Evolutionary conservation across 2,329 filamentous ascomycete species (phyloP), one percentile per base, ranked within the genome.

Genomic region (Epichloe bromicola): DNA sequence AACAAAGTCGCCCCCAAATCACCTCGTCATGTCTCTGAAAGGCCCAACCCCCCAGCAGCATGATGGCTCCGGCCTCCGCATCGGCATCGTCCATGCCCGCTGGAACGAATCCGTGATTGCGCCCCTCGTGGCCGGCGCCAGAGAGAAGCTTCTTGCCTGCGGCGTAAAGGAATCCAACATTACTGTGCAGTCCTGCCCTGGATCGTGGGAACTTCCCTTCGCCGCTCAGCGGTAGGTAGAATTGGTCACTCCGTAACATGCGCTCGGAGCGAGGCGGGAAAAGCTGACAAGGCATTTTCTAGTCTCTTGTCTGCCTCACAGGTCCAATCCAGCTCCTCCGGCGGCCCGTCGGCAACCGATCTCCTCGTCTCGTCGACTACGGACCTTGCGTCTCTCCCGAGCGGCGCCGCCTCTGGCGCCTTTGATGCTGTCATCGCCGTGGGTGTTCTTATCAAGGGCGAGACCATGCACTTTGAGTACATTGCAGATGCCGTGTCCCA

Each of bases 381-480:
- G 33, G 86, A 95, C 66, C 76, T 89, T 34, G 73, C 76, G 30
- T 69, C 76, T 14, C 60, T 72, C 17, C 55, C 73, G 19, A 54
- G 68, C 45, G 55, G 65, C 33, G 61, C 70, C 3, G 64, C 68
- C n/a, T 70, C 77, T 52, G 70, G 74, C 51, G 80, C 88, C 19
- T 97, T 97, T 62, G 91, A 97, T 65, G 93, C 93, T 55, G 82
- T 98, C 56, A 90, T 98, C 58, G 89, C 93, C 49, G 86, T 98
- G 59, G 93, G 93, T 51, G 90, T 95, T 51, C 80, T 98, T 54
- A 96, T 98, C 73, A 98, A 98, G 74, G 93, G 93, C 66, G 87
- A 95, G 70, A 97, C 93, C 6, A 96, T 96, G 89, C 93, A 98
- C 71, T 98, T 98, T 63, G 93, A 98, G 71, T 97, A 98, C 72